Base-by-base conservation (phyloP, 768 basidiomycete genomes). In the Mycena metata region DNA sequence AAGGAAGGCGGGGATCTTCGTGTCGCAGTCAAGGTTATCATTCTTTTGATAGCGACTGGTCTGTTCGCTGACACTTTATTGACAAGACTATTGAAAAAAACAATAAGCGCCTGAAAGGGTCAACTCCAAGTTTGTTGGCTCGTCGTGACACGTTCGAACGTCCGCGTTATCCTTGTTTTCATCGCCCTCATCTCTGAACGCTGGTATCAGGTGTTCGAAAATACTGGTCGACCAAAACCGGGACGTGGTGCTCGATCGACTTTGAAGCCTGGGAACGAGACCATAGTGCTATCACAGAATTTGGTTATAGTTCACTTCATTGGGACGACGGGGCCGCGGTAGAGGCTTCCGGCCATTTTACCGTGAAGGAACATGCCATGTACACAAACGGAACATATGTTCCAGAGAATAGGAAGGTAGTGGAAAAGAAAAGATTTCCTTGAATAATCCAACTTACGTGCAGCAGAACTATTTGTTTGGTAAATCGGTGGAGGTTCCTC, bases 171-270 rank as follows among this genome's bases (percentile, higher is more conserved):
- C 30, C 30, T 30, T 6, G 3, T 30, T 30, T 30, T 30, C 30
- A 30, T 30, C 30, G 30, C 30, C 30, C 30, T 30, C 30, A 30
- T 6, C 30, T 30, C 30, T 30, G 30, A 30, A 30, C 30, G 30
- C 30, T 30, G 30, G 30, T 30, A 30, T 30, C 30, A 30, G 30
- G 30, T 7, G 85, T 89, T 26, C 89, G 93, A 19, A 76, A 83
- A 4, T 82, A 89, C 59, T 95, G 90, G 89, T 78, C 80, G 0
- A 84, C 84, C 66, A 88, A 89, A 75, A 83, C 77, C 26, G 94
- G 92, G 46, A 85, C 87, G 5, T 95, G 93, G 91, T 87, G 87
- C 74, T 88, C 93, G 17, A 78, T 95, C 57, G 95, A 96, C 76
- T 90, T 96, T 69, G 95, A 96, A 6, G 30, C 30, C 30, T 30